Conservation (phyloP, 495 filamentous ascomycete genomes). For the Aspergillus heteromorphus region DNA sequence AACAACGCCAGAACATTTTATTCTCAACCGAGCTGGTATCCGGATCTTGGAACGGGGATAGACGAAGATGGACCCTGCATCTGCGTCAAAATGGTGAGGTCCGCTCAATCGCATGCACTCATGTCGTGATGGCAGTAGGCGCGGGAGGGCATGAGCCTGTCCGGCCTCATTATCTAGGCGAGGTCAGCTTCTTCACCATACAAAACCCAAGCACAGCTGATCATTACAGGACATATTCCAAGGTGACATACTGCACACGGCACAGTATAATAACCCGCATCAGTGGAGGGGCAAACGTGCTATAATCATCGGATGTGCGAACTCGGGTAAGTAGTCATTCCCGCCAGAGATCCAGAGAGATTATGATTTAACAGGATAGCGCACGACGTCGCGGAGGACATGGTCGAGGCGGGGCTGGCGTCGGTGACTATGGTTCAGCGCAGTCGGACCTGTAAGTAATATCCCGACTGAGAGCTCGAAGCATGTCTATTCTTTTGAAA, state of each 20-base stretch:
- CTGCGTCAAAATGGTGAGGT: background rate
- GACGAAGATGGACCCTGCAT: background rate
- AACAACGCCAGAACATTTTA: background rate
- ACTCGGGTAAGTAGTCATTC: constrained; percentile 25
- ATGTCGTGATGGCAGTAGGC: background rate
- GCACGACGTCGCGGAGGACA: constrained; percentile 42
- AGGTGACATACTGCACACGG: constrained; percentile 29
- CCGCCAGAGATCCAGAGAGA: background rate
- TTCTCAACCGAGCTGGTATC: background rate
- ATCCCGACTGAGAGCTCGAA: too few relatives aligned
- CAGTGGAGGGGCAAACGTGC: constrained; percentile 31
- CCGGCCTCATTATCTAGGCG: background rate
- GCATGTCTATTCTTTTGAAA: too few relatives aligned
- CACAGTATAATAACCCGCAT: constrained; percentile 20
- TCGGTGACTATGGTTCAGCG: constrained; percentile 39
- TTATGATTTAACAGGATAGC: constrained; percentile 7
- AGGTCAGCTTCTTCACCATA: background rate
- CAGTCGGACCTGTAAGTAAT: constrained; percentile 20
- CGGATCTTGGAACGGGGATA: background rate
- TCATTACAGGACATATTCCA: constrained; percentile 11
- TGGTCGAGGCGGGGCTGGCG: constrained; percentile 28
- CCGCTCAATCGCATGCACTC: background rate
- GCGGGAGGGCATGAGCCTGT: background rate
- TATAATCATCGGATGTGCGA: constrained; percentile 38
- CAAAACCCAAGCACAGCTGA: background rate